phyloP scores from a whole-genome alignment of 768 basidiomycete genomes.

The Dacryopinax primogenitus region DNA sequence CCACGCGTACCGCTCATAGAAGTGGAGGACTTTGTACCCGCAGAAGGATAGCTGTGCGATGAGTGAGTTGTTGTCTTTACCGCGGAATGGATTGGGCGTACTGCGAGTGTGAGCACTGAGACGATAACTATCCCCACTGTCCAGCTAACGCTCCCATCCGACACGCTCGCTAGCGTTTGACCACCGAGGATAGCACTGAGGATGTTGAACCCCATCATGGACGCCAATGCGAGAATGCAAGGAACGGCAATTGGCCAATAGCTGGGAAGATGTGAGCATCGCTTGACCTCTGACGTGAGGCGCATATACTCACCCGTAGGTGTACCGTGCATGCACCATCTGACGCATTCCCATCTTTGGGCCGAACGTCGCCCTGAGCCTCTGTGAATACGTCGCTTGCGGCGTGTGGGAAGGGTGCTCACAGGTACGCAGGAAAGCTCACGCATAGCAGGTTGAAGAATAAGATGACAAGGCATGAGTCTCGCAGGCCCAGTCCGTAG shows the following conservation, averaged over 20 bases:
- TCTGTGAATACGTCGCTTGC: not conserved
- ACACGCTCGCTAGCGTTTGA: constrained; percentile 48
- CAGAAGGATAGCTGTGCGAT: constrained; percentile 45
- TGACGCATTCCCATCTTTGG: constrained; percentile 68
- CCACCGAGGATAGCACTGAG: constrained; percentile 58
- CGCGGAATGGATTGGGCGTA: constrained; percentile 24
- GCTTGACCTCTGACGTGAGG: constrained; percentile 28
- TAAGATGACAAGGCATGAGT: constrained; percentile 51
- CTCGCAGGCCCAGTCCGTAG: constrained; percentile 48
- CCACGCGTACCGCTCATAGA: constrained; percentile 70
- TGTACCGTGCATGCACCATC: constrained; percentile 61
- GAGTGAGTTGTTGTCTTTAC: not conserved
- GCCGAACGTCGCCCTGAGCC: constrained; percentile 49
- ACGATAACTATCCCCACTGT: constrained; percentile 72
- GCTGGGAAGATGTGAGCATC: constrained; percentile 26
- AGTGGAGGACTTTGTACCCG: constrained; percentile 47
- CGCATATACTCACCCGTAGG: constrained; percentile 38
- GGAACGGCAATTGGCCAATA: constrained; percentile 44
- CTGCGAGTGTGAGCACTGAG: constrained; percentile 48
- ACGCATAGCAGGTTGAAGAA: constrained; percentile 55
- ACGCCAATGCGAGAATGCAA: constrained; percentile 45
- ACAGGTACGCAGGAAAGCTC: constrained; percentile 49
- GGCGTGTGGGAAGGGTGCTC: constrained; percentile 22
- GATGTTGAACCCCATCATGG: constrained; percentile 51
- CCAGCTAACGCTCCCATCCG: constrained; percentile 39